phyloP scores from a whole-genome alignment of 2,329 filamentous ascomycete genomes.

The Mycosphaerella sp. region DNA sequence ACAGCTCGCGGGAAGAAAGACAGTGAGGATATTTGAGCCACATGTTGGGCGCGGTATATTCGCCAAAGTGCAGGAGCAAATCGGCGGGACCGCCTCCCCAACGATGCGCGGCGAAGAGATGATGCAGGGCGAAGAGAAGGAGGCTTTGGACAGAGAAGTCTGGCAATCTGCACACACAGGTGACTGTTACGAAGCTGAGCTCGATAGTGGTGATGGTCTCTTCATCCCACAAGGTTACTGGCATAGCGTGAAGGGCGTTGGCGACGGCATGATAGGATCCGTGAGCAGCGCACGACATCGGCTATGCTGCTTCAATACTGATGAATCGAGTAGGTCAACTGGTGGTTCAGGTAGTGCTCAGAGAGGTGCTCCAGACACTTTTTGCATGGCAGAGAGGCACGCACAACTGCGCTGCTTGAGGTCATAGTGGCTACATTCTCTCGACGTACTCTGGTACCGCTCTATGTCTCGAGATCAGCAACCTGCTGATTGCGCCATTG shows the following conservation, averaged over 20 bases:
- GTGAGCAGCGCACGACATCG: constrained; percentile 36
- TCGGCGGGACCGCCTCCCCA: constrained; percentile 38
- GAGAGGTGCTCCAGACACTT: too few species aligned
- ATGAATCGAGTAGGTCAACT: constrained; percentile 47
- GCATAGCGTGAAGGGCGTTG: constrained; percentile 70
- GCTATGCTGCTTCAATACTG: neutral
- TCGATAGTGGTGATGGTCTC: constrained; percentile 63
- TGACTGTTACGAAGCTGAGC: constrained; percentile 29
- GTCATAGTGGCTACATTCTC: neutral
- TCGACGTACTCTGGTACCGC: neutral
- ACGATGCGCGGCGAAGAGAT: constrained; percentile 73
- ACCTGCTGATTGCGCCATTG: neutral
- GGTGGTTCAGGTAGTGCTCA: constrained; percentile 63
- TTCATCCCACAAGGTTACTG: constrained; percentile 83
- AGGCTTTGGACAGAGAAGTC: constrained; percentile 59
- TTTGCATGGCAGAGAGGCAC: too few species aligned
- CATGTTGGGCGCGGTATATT: constrained; percentile 60
- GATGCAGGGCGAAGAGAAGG: constrained; percentile 75
- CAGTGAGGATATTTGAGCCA: constrained; percentile 65
- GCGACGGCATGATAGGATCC: constrained; percentile 52
- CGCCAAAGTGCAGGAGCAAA: constrained; percentile 40
- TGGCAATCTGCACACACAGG: constrained; percentile 48
- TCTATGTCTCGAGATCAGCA: neutral
- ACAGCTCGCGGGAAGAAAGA: constrained; percentile 69
- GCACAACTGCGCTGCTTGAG: neutral